Conservation (phyloP, 139 green algal species). For the Picochlorum sp. region DNA sequence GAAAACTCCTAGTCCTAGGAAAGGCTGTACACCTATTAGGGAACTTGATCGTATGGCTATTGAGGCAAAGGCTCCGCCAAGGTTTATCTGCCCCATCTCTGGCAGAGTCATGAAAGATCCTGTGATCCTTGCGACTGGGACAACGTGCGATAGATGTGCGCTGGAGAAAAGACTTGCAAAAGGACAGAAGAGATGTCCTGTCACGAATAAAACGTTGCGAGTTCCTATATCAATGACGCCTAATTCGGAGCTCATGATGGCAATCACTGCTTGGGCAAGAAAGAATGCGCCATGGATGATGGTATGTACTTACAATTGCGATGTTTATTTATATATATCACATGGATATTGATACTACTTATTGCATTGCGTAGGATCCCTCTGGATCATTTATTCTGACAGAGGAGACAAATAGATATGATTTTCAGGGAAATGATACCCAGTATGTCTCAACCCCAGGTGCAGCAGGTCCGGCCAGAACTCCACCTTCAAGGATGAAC, state of each 20-base stretch:
- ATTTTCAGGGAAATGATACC: conserved; percentile 15
- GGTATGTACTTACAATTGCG: conserved; percentile 6
- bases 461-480: neutral
- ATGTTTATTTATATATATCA: conserved; percentile 9
- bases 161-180: conserved; percentile 39
- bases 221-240: conserved; percentile 33
- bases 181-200: conserved; percentile 38
- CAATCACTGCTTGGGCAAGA: conserved; percentile 45
- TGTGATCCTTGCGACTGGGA: conserved; percentile 41
- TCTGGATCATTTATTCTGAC: neutral
- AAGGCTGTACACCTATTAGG: neutral
- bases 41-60: conserved; percentile 4
- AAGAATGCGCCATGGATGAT: conserved; percentile 42
- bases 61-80: conserved; percentile 35
- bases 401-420: neutral
- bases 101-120: conserved; percentile 54
- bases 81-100: conserved; percentile 53
- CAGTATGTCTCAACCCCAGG: conserved; percentile 30
- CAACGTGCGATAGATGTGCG: conserved; percentile 38
- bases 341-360: neutral
- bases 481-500: neutral
- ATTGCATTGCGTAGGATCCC: neutral
- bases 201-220: conserved; percentile 34
- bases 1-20: neutral
- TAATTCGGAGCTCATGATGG: conserved; percentile 39